Base-by-base conservation (phyloP, 495 filamentous ascomycete genomes). In the Talaromyces ruber region DNA sequence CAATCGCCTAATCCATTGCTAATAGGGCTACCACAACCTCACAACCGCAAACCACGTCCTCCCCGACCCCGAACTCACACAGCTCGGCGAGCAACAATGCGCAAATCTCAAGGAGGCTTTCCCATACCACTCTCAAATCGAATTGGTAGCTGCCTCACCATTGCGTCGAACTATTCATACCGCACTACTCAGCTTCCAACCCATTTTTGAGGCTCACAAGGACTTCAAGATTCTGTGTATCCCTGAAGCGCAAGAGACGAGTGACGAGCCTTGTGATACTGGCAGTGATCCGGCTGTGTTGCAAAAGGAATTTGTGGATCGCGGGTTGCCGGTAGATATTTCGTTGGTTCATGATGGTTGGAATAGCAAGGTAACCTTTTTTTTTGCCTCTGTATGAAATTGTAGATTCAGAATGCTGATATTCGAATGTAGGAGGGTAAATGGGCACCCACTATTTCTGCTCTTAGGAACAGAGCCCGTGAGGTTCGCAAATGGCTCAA, bases 91-190 rank as follows among this genome's bases (percentile, higher is more conserved):
- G 66, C 63, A 82, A 14, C 93, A 97, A 83, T 96, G 93, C 75
- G 70, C 67, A 4, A 69, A 75, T 4, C 85, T 97, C 26, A 69
- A 75, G 58, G 65, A 75, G 2, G 68, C 59, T 26, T 96, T 96
- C 72, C 88, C 89, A 11, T 66, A 76, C 69, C 84, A 87, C 66
- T 72, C 79, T 22, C 70, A 82, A 34, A 73, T 93, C 71, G 86
- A 86, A 6, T 81, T 92, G 58, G 79, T 97, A 2, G 83, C 93
- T 18, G 86, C 91, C 52, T 96, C 91, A 0, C 93, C 93, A 1
- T 80, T 97, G 54, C 86, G 87, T 24, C 87, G 93, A 59, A 95
- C 93, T 3, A 75, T 98, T 32, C 87, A 89, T 70, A 97, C 93
- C 0, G 85, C 88, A 5, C 79, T 96, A 9, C 74, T 85, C 56